phyloP scores from a whole-genome alignment of 352 stramenopile species.

The Thalassiosira ordinaria region DNA sequence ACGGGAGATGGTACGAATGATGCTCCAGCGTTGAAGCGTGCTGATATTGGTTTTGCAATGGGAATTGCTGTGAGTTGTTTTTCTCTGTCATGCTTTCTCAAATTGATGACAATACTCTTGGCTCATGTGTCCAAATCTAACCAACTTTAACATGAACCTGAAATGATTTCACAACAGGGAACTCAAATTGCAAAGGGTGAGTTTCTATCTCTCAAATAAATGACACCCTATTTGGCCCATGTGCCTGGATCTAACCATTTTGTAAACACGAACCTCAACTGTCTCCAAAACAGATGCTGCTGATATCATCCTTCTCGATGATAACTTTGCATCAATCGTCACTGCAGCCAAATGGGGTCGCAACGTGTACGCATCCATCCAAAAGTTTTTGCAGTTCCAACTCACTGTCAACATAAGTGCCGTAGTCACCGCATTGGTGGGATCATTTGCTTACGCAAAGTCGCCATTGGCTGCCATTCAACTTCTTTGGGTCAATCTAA shows the following conservation, averaged over 20 bases:
- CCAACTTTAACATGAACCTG: too few relatives aligned
- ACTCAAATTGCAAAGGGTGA: constrained; percentile 98
- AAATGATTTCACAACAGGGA: constrained; percentile 72
- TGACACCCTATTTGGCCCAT: too few relatives aligned
- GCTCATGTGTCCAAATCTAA: too few relatives aligned
- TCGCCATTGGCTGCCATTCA: constrained; percentile 91
- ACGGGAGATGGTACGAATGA: constrained; percentile 99
- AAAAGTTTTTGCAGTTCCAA: constrained; percentile 96
- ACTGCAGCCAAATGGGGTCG: constrained; percentile 94
- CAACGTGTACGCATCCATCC: constrained; percentile 95
- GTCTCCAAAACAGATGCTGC: too few relatives aligned
- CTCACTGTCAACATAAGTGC: constrained; percentile 93
- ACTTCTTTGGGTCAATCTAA: constrained; percentile 96
- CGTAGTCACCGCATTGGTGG: constrained; percentile 90
- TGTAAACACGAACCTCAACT: too few relatives aligned
- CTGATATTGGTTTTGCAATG: constrained; percentile 98
- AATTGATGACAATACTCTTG: constrained; percentile 4
- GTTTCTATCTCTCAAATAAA: too few relatives aligned
- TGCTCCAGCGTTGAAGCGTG: constrained; percentile 94
- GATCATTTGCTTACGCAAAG: constrained; percentile 88
- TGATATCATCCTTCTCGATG: constrained; percentile 97
- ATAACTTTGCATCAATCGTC: constrained; percentile 98
- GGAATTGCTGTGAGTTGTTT: constrained; percentile 86
- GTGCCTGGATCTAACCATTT: too few relatives aligned
- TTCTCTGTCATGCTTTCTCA: background rate